phyloP scores from a whole-genome alignment of 108 stramenopile genomes.

The Cafeteria roenbergensis region DNA sequence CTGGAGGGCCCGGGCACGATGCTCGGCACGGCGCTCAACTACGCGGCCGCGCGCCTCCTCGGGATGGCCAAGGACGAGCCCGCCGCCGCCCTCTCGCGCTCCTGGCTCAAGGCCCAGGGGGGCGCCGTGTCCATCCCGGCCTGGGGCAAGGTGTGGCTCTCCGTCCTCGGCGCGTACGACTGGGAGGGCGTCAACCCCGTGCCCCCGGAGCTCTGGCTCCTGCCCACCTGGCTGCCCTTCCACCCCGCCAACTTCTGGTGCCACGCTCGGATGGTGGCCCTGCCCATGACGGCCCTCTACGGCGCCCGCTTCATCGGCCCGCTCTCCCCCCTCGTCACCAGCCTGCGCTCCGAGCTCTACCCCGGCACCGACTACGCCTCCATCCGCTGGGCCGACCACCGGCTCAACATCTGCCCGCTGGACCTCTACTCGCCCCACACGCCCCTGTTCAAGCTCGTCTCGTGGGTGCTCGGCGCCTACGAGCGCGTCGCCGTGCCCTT shows the following conservation, averaged over 20 bases:
- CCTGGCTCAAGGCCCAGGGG: slow-evolving; percentile 66
- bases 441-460: slow-evolving; percentile 62
- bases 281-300: slow-evolving; percentile 89
- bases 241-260: slow-evolving; percentile 97
- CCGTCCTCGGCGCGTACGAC: slow-evolving; percentile 58
- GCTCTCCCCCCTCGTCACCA: slow-evolving; percentile 26
- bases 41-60: slow-evolving; percentile 71
- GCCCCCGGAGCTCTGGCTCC: slow-evolving; percentile 91
- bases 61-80: slow-evolving; percentile 42
- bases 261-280: slow-evolving; percentile 92
- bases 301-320: slow-evolving; percentile 48
- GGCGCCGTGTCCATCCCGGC: slow-evolving; percentile 75
- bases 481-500: slow-evolving; percentile 48
- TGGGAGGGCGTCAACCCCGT: slow-evolving; percentile 65
- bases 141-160: slow-evolving; percentile 96
- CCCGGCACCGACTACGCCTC: slow-evolving; percentile 42
- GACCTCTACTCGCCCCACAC: slow-evolving; percentile 87
- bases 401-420: slow-evolving; percentile 59
- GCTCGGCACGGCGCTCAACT: slow-evolving; percentile 82
- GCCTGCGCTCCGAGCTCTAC: slow-evolving; percentile 59
- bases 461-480: slow-evolving; percentile 63
- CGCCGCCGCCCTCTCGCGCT: slow-evolving; percentile 17
- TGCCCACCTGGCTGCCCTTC: slow-evolving; percentile 93
- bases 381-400: slow-evolving; percentile 66
- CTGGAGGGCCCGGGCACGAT: slow-evolving; percentile 89